Evolutionary conservation across 768 basidiomycete species (phyloP), one percentile per base, ranked within the genome.

Genomic region (Sistotremastrum suecicum): DNA sequence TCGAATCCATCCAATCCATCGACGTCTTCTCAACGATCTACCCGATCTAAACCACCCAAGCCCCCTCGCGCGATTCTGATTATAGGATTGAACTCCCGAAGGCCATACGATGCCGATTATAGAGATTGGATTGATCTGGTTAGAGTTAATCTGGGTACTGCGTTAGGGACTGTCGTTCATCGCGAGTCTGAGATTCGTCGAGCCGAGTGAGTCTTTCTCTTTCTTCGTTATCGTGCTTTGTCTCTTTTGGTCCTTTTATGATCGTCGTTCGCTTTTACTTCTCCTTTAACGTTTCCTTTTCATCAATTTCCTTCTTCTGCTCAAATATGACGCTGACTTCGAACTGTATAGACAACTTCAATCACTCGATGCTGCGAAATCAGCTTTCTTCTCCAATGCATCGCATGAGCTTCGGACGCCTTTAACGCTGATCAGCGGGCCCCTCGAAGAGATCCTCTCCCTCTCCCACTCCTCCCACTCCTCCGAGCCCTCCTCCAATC

Each of bases 401-500:
- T 55, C 51, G 34, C 57, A 58, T 44, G 57, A 58, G 45, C 51
- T 60, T 31, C 45, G 58, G 38, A 60, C 59, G 3, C 59, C 59
- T 2, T 44, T 60, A 5, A 60, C 58, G 4, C 50, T 60, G 8
- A 59, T 60, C 28, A 38, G 47, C 9, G 58, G 56, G 5, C 58
- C 58, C 5, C 41, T 60, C 11, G 43, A 55, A 1, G 56, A 60
- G 30, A 48, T 51, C 35, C 38, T 53, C 28, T 37, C 38, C 1
- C 29, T 42, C 20, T 20, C 20, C 20, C 2, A 1, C 20, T 20
- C 20, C 20, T 20, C 20, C 20, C 20, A 20, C 20, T 20, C 20
- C 1, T 20, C 20, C 20, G 20, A 20, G 20, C 20, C 20, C 20
- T 20, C 20, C 20, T 20, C 20, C 20, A 20, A 20, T 20, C 20